Conservation (phyloP, 768 basidiomycete genomes). For the Leccinum truebloodii region DNA sequence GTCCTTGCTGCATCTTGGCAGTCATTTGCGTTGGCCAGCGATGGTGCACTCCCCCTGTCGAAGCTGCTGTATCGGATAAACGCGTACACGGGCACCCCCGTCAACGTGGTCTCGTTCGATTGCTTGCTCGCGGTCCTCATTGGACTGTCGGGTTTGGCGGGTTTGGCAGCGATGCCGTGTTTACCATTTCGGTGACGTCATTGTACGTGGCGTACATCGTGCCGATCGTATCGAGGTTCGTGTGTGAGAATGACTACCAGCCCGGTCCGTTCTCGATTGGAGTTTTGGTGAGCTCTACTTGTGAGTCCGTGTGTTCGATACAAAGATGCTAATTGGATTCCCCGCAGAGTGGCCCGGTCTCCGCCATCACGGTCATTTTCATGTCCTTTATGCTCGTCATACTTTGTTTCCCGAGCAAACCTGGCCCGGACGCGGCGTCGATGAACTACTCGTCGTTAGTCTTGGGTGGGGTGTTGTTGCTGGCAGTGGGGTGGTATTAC, state of each 20-base stretch:
- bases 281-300: conserved; percentile 30
- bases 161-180: conserved; percentile 57
- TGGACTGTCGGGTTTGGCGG: conserved; percentile 52
- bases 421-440: conserved; percentile 39
- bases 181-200: conserved; percentile 45
- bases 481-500: conserved; percentile 66
- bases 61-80: conserved; percentile 48
- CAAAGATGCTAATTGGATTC: background rate
- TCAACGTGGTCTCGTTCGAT: conserved; percentile 58
- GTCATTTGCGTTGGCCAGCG: conserved; percentile 56
- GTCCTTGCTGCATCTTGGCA: conserved; percentile 52
- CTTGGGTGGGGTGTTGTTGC: conserved; percentile 53
- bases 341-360: conserved; percentile 51
- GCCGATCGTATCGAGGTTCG: conserved; percentile 49
- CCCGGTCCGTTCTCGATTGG: conserved; percentile 50
- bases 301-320: background rate
- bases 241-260: conserved; percentile 44
- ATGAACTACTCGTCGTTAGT: conserved; percentile 82
- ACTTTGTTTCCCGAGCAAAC: conserved; percentile 60
- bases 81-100: conserved; percentile 58
- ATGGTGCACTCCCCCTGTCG: conserved; percentile 61
- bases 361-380: conserved; percentile 53
- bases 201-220: conserved; percentile 45
- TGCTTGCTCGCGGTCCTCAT: conserved; percentile 44
- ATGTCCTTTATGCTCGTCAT: conserved; percentile 66